Percentiles rank a stretch among this genome's conserved stretches.
phyloP scores from a whole-genome alignment of 805 yeast genomes.

The Candida golubevii region DNA sequence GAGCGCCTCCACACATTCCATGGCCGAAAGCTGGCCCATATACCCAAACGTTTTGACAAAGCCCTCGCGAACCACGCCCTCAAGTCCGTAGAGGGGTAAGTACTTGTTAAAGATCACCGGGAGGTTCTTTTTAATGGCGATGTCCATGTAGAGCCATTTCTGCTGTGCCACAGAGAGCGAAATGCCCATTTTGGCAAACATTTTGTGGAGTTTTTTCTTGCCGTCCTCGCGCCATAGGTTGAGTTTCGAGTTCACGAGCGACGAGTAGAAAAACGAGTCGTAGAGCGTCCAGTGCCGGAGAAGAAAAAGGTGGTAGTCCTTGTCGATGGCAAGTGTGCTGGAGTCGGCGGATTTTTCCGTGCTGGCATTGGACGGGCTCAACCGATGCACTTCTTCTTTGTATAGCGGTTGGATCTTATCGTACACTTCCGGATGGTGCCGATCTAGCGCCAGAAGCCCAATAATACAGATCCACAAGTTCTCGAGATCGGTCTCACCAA shows the following conservation, averaged over 20 bases:
- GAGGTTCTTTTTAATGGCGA: conserved; percentile 68
- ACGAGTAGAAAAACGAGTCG: conserved; percentile 86
- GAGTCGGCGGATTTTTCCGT: conserved; percentile 36
- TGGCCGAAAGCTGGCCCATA: conserved; percentile 82
- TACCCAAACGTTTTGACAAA: conserved; percentile 84
- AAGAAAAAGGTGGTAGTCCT: conserved; percentile 81
- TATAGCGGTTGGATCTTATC: conserved; percentile 66
- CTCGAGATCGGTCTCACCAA: conserved; percentile 75
- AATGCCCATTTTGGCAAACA: conserved; percentile 96
- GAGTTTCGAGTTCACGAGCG: conserved; percentile 82
- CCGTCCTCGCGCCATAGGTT: conserved; percentile 92
- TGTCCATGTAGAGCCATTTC: conserved; percentile 88
- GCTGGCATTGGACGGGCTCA: conserved; percentile 40
- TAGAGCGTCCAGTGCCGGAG: conserved; percentile 91
- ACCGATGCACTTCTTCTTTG: conserved; percentile 77
- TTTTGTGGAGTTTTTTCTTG: conserved; percentile 73
- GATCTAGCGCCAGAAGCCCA: conserved; percentile 80
- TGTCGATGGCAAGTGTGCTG: conserved; percentile 57
- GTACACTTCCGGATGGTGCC: conserved; percentile 70
- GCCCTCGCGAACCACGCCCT: conserved; percentile 79
- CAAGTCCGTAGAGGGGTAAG: conserved; percentile 72
- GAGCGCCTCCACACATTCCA: conserved; percentile 87
- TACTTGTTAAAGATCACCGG: conserved; percentile 66
- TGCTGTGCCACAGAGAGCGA: conserved; percentile 85
- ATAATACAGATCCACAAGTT: conserved; percentile 82